These are phyloP conservation scores for Entelexis sorbosivorans DNA, from an alignment of 1,139 yeast species.

Conservation along the genomic window DNA sequence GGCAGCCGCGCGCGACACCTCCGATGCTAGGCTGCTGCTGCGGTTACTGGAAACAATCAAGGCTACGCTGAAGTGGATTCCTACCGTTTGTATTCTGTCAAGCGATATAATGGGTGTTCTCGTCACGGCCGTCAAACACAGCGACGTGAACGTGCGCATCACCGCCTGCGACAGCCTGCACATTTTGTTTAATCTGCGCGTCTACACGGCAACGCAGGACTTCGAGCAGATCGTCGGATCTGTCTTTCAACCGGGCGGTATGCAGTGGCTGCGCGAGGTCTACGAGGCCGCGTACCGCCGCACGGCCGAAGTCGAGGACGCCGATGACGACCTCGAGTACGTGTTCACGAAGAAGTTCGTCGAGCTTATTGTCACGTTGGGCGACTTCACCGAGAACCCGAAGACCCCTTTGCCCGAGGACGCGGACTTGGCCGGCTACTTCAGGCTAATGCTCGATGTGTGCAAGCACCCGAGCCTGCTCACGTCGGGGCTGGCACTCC, in stretches of 20 bases:
- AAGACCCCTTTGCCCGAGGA: slow-evolving; percentile 32
- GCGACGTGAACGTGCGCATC: slow-evolving; percentile 57
- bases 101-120: slow-evolving; percentile 61
- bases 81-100: slow-evolving; percentile 58
- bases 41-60: slow-evolving; percentile 69
- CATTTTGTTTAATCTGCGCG: slow-evolving; percentile 63
- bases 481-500: slow-evolving; percentile 82
- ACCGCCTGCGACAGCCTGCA: slow-evolving; percentile 87
- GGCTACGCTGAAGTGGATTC: slow-evolving; percentile 84
- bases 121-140: slow-evolving; percentile 49
- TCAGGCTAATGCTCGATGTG: slow-evolving; percentile 64
- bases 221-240: slow-evolving; percentile 70
- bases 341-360: slow-evolving; percentile 78
- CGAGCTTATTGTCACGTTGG: slow-evolving; percentile 83
- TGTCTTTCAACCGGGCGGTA: slow-evolving; percentile 63
- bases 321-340: slow-evolving; percentile 65
- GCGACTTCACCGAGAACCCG: slow-evolving; percentile 50
- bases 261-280: slow-evolving; percentile 53
- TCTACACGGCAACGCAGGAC: slow-evolving; percentile 59
- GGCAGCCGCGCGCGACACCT: slow-evolving; percentile 35
- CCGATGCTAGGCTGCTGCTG: slow-evolving; percentile 7
- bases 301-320: slow-evolving; percentile 39
- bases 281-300: slow-evolving; percentile 33
- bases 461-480: slow-evolving; percentile 77
- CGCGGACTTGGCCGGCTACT: slow-evolving; percentile 52